These are phyloP conservation scores for Suhomyces pyralidae DNA, from an alignment of 805 yeast species.

Conservation along the genomic window DNA sequence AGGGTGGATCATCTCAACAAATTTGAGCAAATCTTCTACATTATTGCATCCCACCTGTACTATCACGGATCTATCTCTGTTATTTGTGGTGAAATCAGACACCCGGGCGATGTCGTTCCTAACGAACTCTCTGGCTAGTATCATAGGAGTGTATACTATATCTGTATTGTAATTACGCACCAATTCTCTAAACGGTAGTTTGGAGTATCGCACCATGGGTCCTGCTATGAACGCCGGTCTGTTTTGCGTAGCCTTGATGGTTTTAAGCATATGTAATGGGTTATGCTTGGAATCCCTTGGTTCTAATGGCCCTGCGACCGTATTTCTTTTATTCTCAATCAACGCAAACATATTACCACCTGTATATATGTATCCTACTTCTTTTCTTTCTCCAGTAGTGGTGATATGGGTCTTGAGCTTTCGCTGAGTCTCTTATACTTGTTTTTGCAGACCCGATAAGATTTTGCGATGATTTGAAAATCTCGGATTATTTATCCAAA, in stretches of 20 bases:
- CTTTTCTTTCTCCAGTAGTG: not conserved
- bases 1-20: conserved; percentile 86
- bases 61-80: conserved; percentile 64
- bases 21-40: conserved; percentile 73
- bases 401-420: not conserved
- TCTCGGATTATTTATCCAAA: not conserved
- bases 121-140: conserved; percentile 90
- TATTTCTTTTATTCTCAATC: not conserved
- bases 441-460: not conserved
- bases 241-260: conserved; percentile 18
- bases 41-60: conserved; percentile 92
- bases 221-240: conserved; percentile 54
- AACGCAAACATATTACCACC: not conserved
- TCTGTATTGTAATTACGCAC: conserved; percentile 69
- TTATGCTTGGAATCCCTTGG: conserved; percentile 24
- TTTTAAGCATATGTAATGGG: conserved; percentile 34
- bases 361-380: not conserved
- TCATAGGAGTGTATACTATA: conserved; percentile 94
- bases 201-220: conserved; percentile 97
- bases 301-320: not conserved
- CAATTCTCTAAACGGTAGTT: conserved; percentile 83
- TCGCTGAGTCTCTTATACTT: not conserved
- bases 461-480: not conserved
- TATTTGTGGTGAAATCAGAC: conserved; percentile 82
- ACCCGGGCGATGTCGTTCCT: conserved; percentile 76